A percentile compares a stretch with the other conserved stretches of the same genome.
Evolutionary conservation across 2,329 filamentous ascomycete species (phyloP).

Genomic region (Aspergillus latus): DNA sequence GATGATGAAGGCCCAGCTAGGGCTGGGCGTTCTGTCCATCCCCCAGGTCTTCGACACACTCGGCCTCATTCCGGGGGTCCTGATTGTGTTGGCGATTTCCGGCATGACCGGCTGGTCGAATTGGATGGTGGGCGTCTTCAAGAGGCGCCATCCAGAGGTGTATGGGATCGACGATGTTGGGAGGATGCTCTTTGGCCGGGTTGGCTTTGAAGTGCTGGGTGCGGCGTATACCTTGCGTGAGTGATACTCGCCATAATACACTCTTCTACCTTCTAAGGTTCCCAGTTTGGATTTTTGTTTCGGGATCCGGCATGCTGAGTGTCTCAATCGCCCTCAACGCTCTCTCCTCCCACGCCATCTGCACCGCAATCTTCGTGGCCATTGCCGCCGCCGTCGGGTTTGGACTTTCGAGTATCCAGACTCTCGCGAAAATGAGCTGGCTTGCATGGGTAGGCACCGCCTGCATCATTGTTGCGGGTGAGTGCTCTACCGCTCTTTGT

Average conservation of each 20-base stretch:
- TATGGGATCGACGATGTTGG: conserved; percentile 60
- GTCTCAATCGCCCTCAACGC: conserved; percentile 43
- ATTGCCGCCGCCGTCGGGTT: conserved; percentile 23
- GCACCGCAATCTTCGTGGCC: conserved; percentile 25
- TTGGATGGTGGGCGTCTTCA: conserved; percentile 52
- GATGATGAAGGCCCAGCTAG: conserved; percentile 50
- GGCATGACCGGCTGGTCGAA: conserved; percentile 52
- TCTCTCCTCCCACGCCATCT: conserved; percentile 36
- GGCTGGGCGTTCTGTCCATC: conserved; percentile 50
- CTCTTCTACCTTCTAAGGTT: neutral
- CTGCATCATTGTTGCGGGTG: conserved; percentile 17
- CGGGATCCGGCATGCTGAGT: conserved; percentile 45
- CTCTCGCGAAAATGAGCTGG: conserved; percentile 33
- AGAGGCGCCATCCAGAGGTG: conserved; percentile 54
- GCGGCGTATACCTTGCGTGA: conserved; percentile 22
- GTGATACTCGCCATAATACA: neutral
- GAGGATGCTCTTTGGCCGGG: conserved; percentile 54
- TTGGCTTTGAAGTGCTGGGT: conserved; percentile 52
- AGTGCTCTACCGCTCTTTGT: neutral
- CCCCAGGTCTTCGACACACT: conserved; percentile 47
- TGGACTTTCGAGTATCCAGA: conserved; percentile 32
- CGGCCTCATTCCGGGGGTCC: conserved; percentile 50
- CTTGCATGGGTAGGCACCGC: conserved; percentile 35
- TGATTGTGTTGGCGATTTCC: conserved; percentile 43
- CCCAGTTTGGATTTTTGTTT: conserved; percentile 37